Conservation (phyloP, 306 rosid genomes). For the Parietaria judaica region DNA sequence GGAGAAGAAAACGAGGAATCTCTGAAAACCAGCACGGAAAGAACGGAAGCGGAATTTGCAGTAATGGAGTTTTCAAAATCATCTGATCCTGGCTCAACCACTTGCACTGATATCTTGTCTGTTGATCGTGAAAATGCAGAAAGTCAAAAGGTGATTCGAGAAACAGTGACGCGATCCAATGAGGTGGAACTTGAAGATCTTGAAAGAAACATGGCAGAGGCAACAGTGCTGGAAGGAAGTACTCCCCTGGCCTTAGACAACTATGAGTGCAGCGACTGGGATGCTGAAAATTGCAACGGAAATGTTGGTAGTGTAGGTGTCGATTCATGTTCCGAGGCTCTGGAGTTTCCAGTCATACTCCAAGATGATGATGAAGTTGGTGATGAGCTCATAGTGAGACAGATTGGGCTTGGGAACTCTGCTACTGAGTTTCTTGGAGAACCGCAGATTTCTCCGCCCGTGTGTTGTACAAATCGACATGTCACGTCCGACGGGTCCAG, state of each 20-base stretch:
- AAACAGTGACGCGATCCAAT: not conserved
- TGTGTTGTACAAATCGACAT: not conserved
- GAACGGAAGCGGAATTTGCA: not conserved
- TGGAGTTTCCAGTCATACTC: too few species aligned
- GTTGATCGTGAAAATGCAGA: not conserved
- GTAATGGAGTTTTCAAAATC: not conserved
- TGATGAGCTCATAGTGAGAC: not conserved
- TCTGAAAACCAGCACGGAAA: not conserved
- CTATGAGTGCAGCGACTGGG: not conserved
- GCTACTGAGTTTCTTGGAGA: constrained; percentile 2
- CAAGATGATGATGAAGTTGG: not conserved
- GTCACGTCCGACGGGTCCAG: not conserved
- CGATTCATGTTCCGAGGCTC: not conserved
- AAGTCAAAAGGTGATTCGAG: not conserved
- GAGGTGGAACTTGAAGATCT: not conserved
- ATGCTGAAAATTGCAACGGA: not conserved
- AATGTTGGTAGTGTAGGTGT: not conserved
- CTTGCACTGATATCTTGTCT: not conserved
- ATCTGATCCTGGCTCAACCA: not conserved
- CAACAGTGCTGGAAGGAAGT: constrained; percentile 1
- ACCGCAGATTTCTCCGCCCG: not conserved
- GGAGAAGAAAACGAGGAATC: not conserved
- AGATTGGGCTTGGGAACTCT: constrained; percentile 1
- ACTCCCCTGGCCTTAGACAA: not conserved
- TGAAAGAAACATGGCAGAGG: not conserved